phyloP scores from a whole-genome alignment of 2,329 filamentous ascomycete genomes.

The Cladorrhinum sp. region DNA sequence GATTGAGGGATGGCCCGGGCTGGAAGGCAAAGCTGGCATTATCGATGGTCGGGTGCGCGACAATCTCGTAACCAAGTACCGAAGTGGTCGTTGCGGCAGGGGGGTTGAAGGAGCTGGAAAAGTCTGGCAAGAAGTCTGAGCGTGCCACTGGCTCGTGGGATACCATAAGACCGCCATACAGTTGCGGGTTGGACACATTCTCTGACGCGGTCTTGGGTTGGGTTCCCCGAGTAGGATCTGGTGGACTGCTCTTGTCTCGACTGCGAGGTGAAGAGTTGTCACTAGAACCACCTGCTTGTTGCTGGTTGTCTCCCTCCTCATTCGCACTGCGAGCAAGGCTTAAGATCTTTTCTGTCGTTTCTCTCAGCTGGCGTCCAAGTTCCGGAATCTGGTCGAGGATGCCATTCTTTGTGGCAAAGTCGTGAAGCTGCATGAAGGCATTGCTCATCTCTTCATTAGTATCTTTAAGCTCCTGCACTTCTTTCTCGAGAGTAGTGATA shows the following conservation, averaged over 20 bases:
- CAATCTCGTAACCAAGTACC: conserved; percentile 42
- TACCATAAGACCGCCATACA: conserved; percentile 31
- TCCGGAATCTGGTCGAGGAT: conserved; percentile 55
- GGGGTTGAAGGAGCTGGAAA: conserved; percentile 12
- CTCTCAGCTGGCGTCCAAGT: conserved; percentile 55
- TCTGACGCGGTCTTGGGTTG: background rate
- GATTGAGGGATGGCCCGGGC: conserved; percentile 24
- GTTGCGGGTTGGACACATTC: conserved; percentile 8
- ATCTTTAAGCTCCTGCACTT: conserved; percentile 66
- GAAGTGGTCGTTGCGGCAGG: conserved; percentile 15
- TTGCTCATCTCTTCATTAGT: conserved; percentile 72
- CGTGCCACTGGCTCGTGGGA: conserved; percentile 24
- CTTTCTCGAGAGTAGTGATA: conserved; percentile 68
- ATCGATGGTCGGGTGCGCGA: conserved; percentile 49
- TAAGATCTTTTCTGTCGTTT: conserved; percentile 57
- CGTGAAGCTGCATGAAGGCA: conserved; percentile 65
- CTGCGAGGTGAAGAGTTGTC: conserved; percentile 4
- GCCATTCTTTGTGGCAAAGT: conserved; percentile 57
- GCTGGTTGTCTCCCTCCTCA: conserved; percentile 36
- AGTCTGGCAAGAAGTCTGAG: conserved; percentile 3
- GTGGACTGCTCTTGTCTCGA: conserved; percentile 5
- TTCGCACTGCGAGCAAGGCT: conserved; percentile 48
- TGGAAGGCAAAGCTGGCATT: conserved; percentile 54
- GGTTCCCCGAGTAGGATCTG: background rate
- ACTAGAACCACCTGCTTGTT: conserved; percentile 19